These are phyloP conservation scores for Mychonastes homosphaera DNA, from an alignment of 139 green algal genomes.

Conservation along the genomic window DNA sequence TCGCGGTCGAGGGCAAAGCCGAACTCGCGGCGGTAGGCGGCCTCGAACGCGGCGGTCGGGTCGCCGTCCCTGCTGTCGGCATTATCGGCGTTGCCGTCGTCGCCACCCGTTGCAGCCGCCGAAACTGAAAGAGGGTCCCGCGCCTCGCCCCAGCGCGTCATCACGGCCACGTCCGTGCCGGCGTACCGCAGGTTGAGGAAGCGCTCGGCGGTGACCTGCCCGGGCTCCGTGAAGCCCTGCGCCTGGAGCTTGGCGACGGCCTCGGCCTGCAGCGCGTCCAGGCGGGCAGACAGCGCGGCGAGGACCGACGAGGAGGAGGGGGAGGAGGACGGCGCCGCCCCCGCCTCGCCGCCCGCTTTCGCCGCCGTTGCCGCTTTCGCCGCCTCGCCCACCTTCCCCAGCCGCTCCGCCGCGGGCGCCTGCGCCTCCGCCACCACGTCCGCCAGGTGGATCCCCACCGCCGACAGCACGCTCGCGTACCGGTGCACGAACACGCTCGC, in stretches of 20 bases:
- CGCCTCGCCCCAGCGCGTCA: constrained; percentile 43
- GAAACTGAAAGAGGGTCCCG: too few species aligned
- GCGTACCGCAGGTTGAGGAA: constrained; percentile 79
- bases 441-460: constrained; percentile 90
- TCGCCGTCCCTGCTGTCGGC: constrained; percentile 3
- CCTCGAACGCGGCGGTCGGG: constrained; percentile 24
- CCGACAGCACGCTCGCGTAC: constrained; percentile 79
- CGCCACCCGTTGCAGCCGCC: background rate
- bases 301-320: constrained; percentile 1
- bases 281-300: constrained; percentile 28
- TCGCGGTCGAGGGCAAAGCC: constrained; percentile 77
- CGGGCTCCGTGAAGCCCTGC: constrained; percentile 53
- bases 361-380: background rate
- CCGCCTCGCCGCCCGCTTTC: constrained; percentile 6
- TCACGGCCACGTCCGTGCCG: constrained; percentile 89
- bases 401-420: constrained; percentile 49
- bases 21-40: constrained; percentile 75
- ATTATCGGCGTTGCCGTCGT: background rate
- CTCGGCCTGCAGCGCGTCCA: constrained; percentile 43
- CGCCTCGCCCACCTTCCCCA: constrained; percentile 12
- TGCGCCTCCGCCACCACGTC: constrained; percentile 87
- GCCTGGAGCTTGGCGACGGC: constrained; percentile 30
- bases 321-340: background rate
- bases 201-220: constrained; percentile 44
- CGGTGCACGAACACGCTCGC: constrained; percentile 87